Evolutionary conservation across 805 yeast genomes (phyloP), one percentile per base, ranked within the genome.

Genomic region (Zygotorulaspora chibaensis): DNA sequence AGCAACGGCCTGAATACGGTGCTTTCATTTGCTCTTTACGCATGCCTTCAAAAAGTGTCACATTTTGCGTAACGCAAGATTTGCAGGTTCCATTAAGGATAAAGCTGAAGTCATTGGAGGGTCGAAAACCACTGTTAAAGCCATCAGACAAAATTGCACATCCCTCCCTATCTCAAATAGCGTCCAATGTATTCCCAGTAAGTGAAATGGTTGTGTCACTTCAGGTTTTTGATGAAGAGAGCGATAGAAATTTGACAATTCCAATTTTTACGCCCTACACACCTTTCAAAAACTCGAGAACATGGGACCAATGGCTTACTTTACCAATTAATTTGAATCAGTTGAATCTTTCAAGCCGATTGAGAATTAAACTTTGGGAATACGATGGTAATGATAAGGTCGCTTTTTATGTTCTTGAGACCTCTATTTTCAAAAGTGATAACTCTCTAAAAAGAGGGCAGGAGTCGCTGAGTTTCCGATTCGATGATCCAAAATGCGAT

Each of bases 261-360:
- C 80, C 83, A 0, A 68, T 76, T 1, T 67, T 71, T 7, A 74
- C 83, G 0, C 64, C 77, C 1, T 77, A 76, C 51, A 71, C 72
- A 26, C 70, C 78, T 2, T 75, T 76, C 51, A 69, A 70, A 47
- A 57, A 54, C 26, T 46, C 65, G 27, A 76, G 75, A 58, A 75
- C 61, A 39, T 87, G 93, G 90, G 76, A 83, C 54, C 79, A 80
- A 48, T 83, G 88, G 84, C 64, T 87, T 16, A 74, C 76, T 38
- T 63, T 93, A 38, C 91, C 97, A 0, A 75, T 90, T 2, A 72
- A 74, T 43, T 79, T 85, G 52, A 76, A 77, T 43, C 93, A 88
- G 57, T 62, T 91, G n/a, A 83, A 87, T 2, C 60, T 80, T 30
- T 75, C 77, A 34, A 66, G 93, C 3, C 75, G 72, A 50, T 61